Conservation (phyloP, 2,329 filamentous ascomycete species). For the Pyrenophora tritici-repentis region DNA sequence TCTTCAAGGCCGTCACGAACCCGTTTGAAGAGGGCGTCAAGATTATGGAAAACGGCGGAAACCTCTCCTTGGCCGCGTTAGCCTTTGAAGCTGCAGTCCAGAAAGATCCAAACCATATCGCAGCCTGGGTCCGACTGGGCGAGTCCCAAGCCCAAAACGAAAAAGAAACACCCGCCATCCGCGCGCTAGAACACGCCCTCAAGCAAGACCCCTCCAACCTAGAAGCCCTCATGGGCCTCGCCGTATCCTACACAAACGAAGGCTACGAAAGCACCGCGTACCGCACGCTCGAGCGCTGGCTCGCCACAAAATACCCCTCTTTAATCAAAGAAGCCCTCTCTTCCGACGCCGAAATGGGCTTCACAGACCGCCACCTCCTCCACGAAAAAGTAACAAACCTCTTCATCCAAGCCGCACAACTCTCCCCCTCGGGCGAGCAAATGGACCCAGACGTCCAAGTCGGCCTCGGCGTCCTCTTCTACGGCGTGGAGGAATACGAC, state of each 20-base stretch:
- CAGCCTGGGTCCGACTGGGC: constrained; percentile 92
- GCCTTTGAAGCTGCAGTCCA: constrained; percentile 96
- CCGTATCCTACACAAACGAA: constrained; percentile 97
- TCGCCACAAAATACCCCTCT: constrained; percentile 90
- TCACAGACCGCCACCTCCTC: constrained; percentile 87
- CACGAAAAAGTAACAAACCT: constrained; percentile 89
- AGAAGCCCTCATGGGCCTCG: constrained; percentile 89
- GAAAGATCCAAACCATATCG: constrained; percentile 82
- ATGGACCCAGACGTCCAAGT: constrained; percentile 99
- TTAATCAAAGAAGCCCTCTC: constrained; percentile 76
- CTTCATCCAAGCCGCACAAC: constrained; percentile 90
- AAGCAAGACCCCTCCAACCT: constrained; percentile 87
- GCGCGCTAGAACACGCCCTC: constrained; percentile 87
- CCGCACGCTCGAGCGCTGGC: constrained; percentile 93
- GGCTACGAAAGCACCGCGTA: constrained; percentile 98
- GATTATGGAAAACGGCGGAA: constrained; percentile 92
- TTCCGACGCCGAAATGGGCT: constrained; percentile 81
- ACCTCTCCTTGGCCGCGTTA: constrained; percentile 87
- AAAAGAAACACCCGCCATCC: constrained; percentile 94
- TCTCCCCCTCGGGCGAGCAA: constrained; percentile 87
- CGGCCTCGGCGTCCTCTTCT: constrained; percentile 93
- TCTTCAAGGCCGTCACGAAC: constrained; percentile 79
- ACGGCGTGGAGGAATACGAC: constrained; percentile 95
- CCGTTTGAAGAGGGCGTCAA: constrained; percentile 92
- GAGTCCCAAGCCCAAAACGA: constrained; percentile 96